phyloP scores from a whole-genome alignment of 2,329 filamentous ascomycete genomes.

The Pyrenochaeta sp. region DNA sequence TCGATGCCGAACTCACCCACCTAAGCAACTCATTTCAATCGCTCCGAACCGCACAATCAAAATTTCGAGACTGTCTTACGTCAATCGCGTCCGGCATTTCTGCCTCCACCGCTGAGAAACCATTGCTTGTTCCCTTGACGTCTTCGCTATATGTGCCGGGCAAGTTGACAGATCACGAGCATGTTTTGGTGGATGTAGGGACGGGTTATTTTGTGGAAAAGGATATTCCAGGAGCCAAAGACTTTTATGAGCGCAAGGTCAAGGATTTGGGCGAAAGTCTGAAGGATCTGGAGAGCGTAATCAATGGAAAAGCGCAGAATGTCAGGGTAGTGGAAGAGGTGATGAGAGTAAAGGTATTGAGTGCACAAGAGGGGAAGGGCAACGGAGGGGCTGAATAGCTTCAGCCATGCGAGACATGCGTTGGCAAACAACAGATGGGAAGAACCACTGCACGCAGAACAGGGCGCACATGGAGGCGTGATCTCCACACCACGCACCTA shows the following conservation, averaged over 20 bases:
- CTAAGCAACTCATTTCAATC: constrained; percentile 89
- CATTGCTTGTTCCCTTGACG: constrained; percentile 90
- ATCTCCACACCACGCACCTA: too few relatives aligned
- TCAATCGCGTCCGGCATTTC: constrained; percentile 72
- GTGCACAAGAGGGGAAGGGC: constrained; percentile 38
- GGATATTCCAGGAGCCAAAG: constrained; percentile 67
- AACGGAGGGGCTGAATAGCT: constrained; percentile 17
- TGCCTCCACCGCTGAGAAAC: constrained; percentile 56
- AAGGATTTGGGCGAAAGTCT: constrained; percentile 71
- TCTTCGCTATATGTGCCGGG: constrained; percentile 95
- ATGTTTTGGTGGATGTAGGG: constrained; percentile 81
- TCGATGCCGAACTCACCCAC: constrained; percentile 95
- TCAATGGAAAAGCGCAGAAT: constrained; percentile 82
- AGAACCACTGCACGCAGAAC: too few relatives aligned
- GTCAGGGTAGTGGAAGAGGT: constrained; percentile 87
- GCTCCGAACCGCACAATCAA: constrained; percentile 86
- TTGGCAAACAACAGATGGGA: too few relatives aligned
- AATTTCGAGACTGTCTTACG: constrained; percentile 88
- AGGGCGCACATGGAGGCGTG: too few relatives aligned
- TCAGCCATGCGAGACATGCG: too few relatives aligned
- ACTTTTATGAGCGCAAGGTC: constrained; percentile 74
- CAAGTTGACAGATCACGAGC: constrained; percentile 63
- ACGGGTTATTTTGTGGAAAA: constrained; percentile 97
- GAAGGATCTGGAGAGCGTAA: constrained; percentile 72
- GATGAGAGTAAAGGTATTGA: constrained; percentile 48